A percentile compares a stretch with the other conserved stretches of the same genome.
Conservation (phyloP, 257 asterid species). For the Solanum gracilifrons region DNA sequence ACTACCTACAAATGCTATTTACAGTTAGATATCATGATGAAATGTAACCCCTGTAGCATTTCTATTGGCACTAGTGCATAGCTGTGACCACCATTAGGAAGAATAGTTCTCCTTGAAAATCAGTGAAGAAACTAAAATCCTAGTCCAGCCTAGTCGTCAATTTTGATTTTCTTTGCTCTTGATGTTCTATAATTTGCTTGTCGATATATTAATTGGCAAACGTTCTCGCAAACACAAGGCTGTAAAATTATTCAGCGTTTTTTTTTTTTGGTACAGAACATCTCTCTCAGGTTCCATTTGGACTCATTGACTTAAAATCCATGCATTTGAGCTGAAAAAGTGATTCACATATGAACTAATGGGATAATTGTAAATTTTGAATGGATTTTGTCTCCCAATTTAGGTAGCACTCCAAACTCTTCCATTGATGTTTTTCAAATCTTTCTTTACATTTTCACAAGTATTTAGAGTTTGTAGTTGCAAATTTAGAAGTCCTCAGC, state of each 20-base stretch:
- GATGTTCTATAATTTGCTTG: neutral
- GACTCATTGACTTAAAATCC: neutral
- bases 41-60: neutral
- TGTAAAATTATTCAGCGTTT: neutral
- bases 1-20: neutral
- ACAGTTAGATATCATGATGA: neutral
- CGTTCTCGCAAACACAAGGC: neutral
- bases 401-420: neutral
- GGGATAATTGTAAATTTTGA: neutral
- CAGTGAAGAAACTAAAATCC: neutral
- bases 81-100: neutral
- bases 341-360: neutral
- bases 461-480: neutral
- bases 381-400: neutral
- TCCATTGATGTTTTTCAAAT: neutral
- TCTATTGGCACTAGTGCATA: neutral
- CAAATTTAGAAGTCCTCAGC: neutral
- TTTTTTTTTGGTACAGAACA: neutral
- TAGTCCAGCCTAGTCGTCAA: neutral
- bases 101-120: neutral
- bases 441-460: neutral
- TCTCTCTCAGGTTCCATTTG: neutral
- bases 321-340: neutral
- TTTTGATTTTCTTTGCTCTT: neutral
- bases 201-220: neutral